Conservation (phyloP, 2,329 filamentous ascomycete species). For the Nigrospora oryzae region DNA sequence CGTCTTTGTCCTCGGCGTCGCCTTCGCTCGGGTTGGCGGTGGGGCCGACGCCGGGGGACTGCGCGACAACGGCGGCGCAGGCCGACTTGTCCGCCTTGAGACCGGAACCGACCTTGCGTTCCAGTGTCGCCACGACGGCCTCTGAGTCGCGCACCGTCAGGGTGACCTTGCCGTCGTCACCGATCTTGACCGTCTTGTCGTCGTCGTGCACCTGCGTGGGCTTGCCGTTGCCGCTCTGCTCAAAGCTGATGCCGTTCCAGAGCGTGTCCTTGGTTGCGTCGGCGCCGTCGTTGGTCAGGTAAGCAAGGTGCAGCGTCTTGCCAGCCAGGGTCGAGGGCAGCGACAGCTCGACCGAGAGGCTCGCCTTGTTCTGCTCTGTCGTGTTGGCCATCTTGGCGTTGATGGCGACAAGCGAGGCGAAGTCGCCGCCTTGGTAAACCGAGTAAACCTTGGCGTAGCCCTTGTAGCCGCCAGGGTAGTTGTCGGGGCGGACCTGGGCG, state of each 20-base stretch:
- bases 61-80: conserved; percentile 1
- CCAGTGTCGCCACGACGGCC: conserved; percentile 36
- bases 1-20: background rate
- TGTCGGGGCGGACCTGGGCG: conserved; percentile 20
- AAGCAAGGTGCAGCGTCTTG: conserved; percentile 34
- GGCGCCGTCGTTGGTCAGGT: conserved; percentile 35
- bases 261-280: conserved; percentile 31
- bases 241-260: conserved; percentile 39
- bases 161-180: conserved; percentile 20
- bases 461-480: conserved; percentile 24
- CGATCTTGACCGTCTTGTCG: conserved; percentile 21
- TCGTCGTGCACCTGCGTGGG: conserved; percentile 22
- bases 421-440: conserved; percentile 30
- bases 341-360: conserved; percentile 29
- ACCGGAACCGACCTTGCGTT: conserved; percentile 9
- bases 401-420: conserved; percentile 34
- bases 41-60: background rate
- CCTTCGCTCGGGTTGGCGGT: background rate
- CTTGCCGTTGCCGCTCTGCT: conserved; percentile 29
- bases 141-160: conserved; percentile 32
- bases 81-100: conserved; percentile 1
- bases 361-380: conserved; percentile 24
- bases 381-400: conserved; percentile 34
- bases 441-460: conserved; percentile 32
- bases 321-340: conserved; percentile 26